Evolutionary conservation across 1,284 basidiomycete genomes (phyloP), one percentile per base, ranked within the genome.

Genomic region (Rhodotorula sp.): DNA sequence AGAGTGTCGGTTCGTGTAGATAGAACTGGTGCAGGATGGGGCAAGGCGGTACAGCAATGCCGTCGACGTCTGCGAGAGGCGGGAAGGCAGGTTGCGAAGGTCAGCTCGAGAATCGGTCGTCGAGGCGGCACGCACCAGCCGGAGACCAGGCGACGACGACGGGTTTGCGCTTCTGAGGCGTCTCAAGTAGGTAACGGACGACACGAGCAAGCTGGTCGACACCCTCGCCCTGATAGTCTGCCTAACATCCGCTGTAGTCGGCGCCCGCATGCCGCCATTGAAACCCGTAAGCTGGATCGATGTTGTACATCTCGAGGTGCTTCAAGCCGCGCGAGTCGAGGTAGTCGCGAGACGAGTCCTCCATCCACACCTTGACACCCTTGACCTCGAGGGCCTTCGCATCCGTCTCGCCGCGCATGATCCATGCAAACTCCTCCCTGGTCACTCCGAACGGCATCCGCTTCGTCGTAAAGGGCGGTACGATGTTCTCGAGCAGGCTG

Each of bases 11-110:
- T 46, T 93, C 86, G 76, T 92, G 89, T 44, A 99, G 94, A 83
- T 92, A 98, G 85, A 99, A 98, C 79, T 99, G 95, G 82, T 92
- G 95, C 80, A 98, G 89, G 87, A 98, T 90, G 82, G 98, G 95
- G 81, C 95, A 99, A 0, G 95, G 95, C 0, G 95, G 95, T 0
- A 99, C 86, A 0, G 95, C 95, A 95, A 98, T 98, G 55, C 87
- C 83, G 0, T 87, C 85, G 39, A 98, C 89, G 81, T 96, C 95
- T 94, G 77, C 13, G 49, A 20, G 54, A 54, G 65, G 30, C 39
- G 2, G 3, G 13, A 44, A 15, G 20, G 17, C 4, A 10, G 30
- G 5, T 44, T n/a, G 22, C 29, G 46, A 47, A 30, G 57, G 20
- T 29, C 24, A 58, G 13, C 32, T 36, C 11, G 55, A 54, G 29